Base-by-base conservation (phyloP, 305 asterid genomes). In the Plantago coronopus region DNA sequence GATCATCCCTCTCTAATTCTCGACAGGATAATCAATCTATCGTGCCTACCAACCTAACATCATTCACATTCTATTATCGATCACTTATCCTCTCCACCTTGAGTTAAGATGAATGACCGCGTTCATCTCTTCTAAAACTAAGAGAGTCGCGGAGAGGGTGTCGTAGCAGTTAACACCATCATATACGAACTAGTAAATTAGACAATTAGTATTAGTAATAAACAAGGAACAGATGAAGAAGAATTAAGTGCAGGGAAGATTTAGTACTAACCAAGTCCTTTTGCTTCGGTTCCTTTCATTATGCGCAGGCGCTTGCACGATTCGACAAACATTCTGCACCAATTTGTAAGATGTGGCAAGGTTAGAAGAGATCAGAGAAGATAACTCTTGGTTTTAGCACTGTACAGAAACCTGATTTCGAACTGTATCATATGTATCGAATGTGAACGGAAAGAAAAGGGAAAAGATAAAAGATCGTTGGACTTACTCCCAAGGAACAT, bases 301-400 rank as follows among this genome's bases (percentile, higher is more conserved):
- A 85, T 77, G 72, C 88, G 88, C 25, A 83, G 76, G 68, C 94
- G 90, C 80, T 80, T 83, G 81, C 94, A 85, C 17, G 90, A 82
- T 65, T 56, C 81, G 55, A 81, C 91, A 62, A 86, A 86, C 91
- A 83, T 81, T 80, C 95, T 83, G 62, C 14, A 11, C 8, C 3
- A 31, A 31, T 31, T 3, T 31, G 38, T 31, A 31, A 2, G 7
- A 31, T 27, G 17, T 0, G 43, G 57, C 6, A 49, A 20, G 18
- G 37, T 16, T 19, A 34, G 22, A 71, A 57, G 29, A n/a, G 15
- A 5, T 8, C 0, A 42, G 40, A 31, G 46, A 13, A 15, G 17
- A 13, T 7, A 21, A 7, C 9, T 37, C 19, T 50, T 25, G 7
- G 69, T 44, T 34, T 9, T 7, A 2, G 10, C 51, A 46, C 17